Evolutionary conservation across 2,329 filamentous ascomycete genomes (phyloP).

Genomic region (Stemphylium vesicarium): DNA sequence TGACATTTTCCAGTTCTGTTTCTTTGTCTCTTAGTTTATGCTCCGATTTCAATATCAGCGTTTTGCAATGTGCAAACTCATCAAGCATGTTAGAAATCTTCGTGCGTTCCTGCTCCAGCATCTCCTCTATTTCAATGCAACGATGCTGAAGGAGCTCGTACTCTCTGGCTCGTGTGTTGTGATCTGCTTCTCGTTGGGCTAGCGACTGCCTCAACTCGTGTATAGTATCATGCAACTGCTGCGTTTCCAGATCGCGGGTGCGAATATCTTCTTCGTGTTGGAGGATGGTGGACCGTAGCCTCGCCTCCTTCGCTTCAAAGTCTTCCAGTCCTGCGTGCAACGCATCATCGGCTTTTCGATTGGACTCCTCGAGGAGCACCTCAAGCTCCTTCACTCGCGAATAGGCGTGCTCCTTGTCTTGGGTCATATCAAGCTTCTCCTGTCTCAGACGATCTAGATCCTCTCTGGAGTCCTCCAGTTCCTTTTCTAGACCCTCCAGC

Average conservation of each 20-base stretch:
- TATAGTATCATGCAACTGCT: conserved; percentile 17
- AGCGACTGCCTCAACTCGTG: conserved; percentile 11
- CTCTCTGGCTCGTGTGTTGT: conserved; percentile 14
- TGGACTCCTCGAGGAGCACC: conserved; percentile 49
- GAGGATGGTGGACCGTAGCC: conserved; percentile 31
- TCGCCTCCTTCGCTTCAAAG: conserved; percentile 47
- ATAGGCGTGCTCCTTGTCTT: conserved; percentile 42
- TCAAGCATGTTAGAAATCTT: conserved; percentile 17
- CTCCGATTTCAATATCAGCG: conserved; percentile 24
- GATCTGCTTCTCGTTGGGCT: conserved; percentile 17
- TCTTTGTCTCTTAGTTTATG: conserved; percentile 26
- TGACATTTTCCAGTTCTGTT: conserved; percentile 22
- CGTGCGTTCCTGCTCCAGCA: conserved; percentile 30
- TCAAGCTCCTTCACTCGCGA: conserved; percentile 39
- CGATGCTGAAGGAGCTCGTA: conserved; percentile 45
- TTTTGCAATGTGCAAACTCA: conserved; percentile 32
- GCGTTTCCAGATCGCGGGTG: conserved; percentile 8
- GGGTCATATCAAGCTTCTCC: conserved; percentile 48
- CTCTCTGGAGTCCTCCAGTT: conserved; percentile 46
- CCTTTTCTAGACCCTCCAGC: conserved; percentile 46
- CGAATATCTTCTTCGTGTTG: conserved; percentile 25
- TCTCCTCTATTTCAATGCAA: conserved; percentile 27
- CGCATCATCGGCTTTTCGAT: conserved; percentile 39
- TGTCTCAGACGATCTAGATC: conserved; percentile 28
- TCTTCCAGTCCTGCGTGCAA: conserved; percentile 29